Conservation (phyloP, 2,329 filamentous ascomycete species). For the Claviceps lovelessii region DNA sequence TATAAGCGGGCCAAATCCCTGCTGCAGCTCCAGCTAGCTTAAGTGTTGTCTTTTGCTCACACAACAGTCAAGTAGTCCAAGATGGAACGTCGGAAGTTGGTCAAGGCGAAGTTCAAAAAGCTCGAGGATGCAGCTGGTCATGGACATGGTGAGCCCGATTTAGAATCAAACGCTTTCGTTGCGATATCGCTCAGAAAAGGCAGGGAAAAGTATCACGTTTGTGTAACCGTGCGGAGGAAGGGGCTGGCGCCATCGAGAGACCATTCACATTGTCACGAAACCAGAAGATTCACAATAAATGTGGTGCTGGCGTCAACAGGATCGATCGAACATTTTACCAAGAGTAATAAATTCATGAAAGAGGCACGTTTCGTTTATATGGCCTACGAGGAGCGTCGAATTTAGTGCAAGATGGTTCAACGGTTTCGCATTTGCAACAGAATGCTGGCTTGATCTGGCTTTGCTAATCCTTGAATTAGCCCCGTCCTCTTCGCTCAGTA, state of each 20-base stretch:
- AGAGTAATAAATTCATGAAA: not conserved
- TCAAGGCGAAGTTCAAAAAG: not conserved
- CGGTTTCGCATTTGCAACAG: not conserved
- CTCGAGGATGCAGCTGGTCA: not conserved
- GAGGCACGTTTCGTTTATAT: not conserved
- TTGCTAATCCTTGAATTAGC: not conserved
- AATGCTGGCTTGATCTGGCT: not conserved
- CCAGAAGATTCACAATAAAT: not conserved
- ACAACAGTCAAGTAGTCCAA: not conserved
- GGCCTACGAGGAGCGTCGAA: not conserved
- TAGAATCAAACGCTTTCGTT: not conserved
- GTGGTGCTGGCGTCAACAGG: not conserved
- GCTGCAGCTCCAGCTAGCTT: not conserved
- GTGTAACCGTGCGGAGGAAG: not conserved
- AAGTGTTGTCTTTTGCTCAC: not conserved
- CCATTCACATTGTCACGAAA: not conserved
- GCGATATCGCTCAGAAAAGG: not conserved
- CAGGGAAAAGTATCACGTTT: not conserved
- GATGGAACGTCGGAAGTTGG: not conserved
- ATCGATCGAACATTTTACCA: too few species aligned
- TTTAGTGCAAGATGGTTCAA: not conserved
- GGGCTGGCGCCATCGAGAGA: not conserved
- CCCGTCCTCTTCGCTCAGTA: not conserved
- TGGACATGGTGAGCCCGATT: not conserved
- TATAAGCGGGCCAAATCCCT: constrained; percentile 5